Evolutionary conservation across 108 stramenopile species (phyloP).

Genomic region (Skeletonema costatum): DNA sequence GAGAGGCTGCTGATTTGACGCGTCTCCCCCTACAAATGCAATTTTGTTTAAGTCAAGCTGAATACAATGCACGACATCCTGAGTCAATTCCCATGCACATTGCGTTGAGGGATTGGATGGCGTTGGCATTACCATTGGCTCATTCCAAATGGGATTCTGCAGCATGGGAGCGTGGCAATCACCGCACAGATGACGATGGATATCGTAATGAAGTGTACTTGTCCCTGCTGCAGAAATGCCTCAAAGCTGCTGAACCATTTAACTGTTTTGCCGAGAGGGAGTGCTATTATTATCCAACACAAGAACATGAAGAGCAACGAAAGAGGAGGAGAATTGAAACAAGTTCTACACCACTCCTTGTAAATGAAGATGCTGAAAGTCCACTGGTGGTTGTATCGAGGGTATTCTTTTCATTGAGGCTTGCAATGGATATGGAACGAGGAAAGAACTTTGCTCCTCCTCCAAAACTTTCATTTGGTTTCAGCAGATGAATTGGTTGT

Average conservation of each 20-base stretch:
- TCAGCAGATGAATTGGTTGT: conserved; percentile 13
- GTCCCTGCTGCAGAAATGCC: conserved; percentile 61
- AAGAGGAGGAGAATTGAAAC: conserved; percentile 40
- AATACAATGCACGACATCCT: conserved; percentile 71
- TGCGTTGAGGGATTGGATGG: conserved; percentile 80
- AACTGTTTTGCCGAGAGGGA: conserved; percentile 45
- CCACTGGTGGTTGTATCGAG: conserved; percentile 55
- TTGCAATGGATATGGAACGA: conserved; percentile 48
- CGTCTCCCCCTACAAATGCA: conserved; percentile 74
- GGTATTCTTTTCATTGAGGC: conserved; percentile 53
- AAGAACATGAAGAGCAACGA: conserved; percentile 10
- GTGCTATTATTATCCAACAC: conserved; percentile 45
- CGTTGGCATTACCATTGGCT: conserved; percentile 55
- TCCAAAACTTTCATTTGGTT: conserved; percentile 70
- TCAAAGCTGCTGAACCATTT: conserved; percentile 63
- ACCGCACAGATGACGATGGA: conserved; percentile 69
- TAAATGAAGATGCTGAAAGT: conserved; percentile 31
- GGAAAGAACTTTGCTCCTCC: conserved; percentile 68
- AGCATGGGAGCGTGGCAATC: conserved; percentile 73
- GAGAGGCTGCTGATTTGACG: conserved; percentile 60
- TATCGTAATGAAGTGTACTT: conserved; percentile 72
- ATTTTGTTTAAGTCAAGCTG: conserved; percentile 75
- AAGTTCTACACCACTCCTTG: conserved; percentile 15
- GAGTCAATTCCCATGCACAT: conserved; percentile 58
- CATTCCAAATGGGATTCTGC: conserved; percentile 74